phyloP scores from a whole-genome alignment of 345 rosid species.

The Boechera divaricarpa region DNA sequence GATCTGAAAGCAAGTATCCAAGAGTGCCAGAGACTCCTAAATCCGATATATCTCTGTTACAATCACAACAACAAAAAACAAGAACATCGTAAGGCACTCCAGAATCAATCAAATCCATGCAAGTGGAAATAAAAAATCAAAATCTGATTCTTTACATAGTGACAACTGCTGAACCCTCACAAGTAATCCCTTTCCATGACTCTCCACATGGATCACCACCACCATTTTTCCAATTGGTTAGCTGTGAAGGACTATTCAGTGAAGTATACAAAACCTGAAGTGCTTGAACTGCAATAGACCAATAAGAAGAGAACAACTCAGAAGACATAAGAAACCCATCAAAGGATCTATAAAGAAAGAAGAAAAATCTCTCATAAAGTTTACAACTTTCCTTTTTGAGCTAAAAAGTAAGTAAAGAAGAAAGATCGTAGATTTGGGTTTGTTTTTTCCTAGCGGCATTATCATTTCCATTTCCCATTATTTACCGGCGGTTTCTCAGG shows the following conservation, averaged over 20 bases:
- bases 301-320: slow-evolving; percentile 30
- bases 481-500: slow-evolving; percentile 43
- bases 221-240: slow-evolving; percentile 80
- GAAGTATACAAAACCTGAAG: slow-evolving; percentile 84
- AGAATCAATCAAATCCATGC: slow-evolving; percentile 16
- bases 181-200: slow-evolving; percentile 92
- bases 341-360: slow-evolving; percentile 33
- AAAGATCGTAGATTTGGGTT: not conserved
- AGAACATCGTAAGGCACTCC: slow-evolving; percentile 16
- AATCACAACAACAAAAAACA: slow-evolving; percentile 35
- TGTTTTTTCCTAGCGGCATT: not conserved
- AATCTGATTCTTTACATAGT: slow-evolving; percentile 60
- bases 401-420: slow-evolving; percentile 5
- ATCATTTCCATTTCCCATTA: slow-evolving; percentile 10
- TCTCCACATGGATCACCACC: slow-evolving; percentile 97
- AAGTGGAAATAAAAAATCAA: slow-evolving; percentile 2
- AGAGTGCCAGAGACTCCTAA: slow-evolving; percentile 80
- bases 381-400: slow-evolving; percentile 19
- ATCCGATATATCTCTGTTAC: slow-evolving; percentile 74
- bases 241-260: slow-evolving; percentile 78
- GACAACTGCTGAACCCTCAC: slow-evolving; percentile 88
- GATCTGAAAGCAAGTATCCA: slow-evolving; percentile 87
- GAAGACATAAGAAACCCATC: slow-evolving; percentile 2
- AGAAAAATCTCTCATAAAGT: slow-evolving; percentile 29
- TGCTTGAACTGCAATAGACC: slow-evolving; percentile 71